Percentiles rank a stretch among this genome's conserved stretches.
Evolutionary conservation across 345 rosid genomes (phyloP).

Genomic region (Barbarea vulgaris): DNA sequence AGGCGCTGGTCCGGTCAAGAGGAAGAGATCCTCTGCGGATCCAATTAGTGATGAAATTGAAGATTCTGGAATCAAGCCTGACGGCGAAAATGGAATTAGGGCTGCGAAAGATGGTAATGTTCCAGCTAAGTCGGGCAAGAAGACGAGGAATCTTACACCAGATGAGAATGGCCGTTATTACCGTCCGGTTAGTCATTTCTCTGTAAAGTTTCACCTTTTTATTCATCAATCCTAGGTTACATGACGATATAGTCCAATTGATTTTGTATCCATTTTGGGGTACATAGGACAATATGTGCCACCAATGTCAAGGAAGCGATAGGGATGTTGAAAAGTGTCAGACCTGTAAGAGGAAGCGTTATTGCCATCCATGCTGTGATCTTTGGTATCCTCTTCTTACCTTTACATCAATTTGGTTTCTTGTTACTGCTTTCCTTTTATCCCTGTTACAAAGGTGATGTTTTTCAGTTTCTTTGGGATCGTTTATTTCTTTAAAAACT

Average conservation of each 20-base stretch:
- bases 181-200: not conserved
- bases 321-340: constrained; percentile 53
- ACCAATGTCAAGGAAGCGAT: constrained; percentile 67
- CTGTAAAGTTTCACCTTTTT: not conserved
- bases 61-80: not conserved
- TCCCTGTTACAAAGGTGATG: not conserved
- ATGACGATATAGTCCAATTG: not conserved
- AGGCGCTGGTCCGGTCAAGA: not conserved
- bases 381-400: constrained; percentile 47
- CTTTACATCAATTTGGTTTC: not conserved
- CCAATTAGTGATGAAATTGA: not conserved
- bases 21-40: not conserved
- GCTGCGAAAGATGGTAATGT: not conserved
- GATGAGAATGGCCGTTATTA: not conserved
- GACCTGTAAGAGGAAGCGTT: constrained; percentile 52
- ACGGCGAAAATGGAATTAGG: not conserved
- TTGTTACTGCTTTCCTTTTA: not conserved
- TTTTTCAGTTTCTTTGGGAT: not conserved
- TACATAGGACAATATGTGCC: constrained; percentile 50
- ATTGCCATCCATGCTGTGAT: constrained; percentile 47
- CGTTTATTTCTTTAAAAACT: not conserved
- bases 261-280: not conserved
- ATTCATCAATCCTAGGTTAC: not conserved
- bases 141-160: too few relatives aligned
- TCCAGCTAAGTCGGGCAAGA: not conserved